These are phyloP conservation scores for Clonostachys byssicola DNA, from an alignment of 2,329 filamentous ascomycete species.

Conservation along the genomic window DNA sequence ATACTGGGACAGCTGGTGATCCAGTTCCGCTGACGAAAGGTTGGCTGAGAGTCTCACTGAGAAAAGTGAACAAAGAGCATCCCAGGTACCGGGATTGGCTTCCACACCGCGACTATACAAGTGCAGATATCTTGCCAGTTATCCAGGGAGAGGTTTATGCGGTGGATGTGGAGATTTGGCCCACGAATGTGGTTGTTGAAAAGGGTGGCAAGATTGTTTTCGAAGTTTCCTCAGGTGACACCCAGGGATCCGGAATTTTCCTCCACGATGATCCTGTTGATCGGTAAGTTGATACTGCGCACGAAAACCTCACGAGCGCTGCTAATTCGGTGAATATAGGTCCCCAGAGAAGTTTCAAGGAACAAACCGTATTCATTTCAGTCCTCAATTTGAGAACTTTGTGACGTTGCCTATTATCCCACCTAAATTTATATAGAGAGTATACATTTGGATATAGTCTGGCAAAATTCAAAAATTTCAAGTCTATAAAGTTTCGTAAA, in stretches of 20 bases:
- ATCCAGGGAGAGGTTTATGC: conserved; percentile 49
- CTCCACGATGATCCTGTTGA: conserved; percentile 45
- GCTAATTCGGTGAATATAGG: conserved; percentile 2
- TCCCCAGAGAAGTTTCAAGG: conserved; percentile 27
- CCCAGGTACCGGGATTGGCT: conserved; percentile 47
- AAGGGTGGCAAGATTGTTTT: conserved; percentile 47
- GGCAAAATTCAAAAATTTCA: no score
- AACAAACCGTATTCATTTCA: conserved; percentile 49
- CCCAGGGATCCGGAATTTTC: conserved; percentile 55
- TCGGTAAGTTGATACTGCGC: conserved; percentile 20
- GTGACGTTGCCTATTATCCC: conserved; percentile 49
- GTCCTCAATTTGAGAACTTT: conserved; percentile 41
- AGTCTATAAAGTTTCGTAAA: no score
- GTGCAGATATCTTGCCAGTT: conserved; percentile 50
- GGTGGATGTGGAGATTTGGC: conserved; percentile 62
- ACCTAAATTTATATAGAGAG: conserved; percentile 8
- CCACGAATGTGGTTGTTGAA: conserved; percentile 50
- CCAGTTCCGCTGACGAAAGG: conserved; percentile 59
- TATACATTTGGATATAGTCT: no score
- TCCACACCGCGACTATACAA: conserved; percentile 46
- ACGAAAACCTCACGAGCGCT: not conserved
- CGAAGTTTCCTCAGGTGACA: conserved; percentile 52
- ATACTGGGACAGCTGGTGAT: conserved; percentile 63
- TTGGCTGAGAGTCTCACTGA: conserved; percentile 55
- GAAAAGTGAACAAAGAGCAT: conserved; percentile 46